These are phyloP conservation scores for Diaporthe helianthi DNA, from an alignment of 2,329 filamentous ascomycete genomes.

Conservation along the genomic window DNA sequence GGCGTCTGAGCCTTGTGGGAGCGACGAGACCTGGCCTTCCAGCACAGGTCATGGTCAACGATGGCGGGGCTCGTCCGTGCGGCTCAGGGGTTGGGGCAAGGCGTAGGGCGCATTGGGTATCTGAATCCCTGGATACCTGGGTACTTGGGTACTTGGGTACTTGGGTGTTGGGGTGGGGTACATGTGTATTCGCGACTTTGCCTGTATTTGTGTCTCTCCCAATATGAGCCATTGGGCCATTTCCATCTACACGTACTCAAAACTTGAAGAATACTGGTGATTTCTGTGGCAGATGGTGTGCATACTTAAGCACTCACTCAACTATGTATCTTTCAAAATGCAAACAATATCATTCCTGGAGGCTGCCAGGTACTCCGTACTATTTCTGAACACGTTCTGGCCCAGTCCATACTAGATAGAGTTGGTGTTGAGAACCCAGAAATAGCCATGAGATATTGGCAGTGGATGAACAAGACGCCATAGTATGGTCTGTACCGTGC, in stretches of 20 bases:
- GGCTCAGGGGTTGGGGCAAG: conserved; percentile 3
- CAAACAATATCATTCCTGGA: neutral
- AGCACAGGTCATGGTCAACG: conserved; percentile 9
- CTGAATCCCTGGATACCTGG: too few species aligned
- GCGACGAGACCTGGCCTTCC: conserved; percentile 10
- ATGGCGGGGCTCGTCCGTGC: conserved; percentile 18
- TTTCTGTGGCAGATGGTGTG: too few species aligned
- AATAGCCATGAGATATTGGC: too few species aligned
- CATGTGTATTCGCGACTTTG: neutral
- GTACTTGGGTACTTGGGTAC: too few species aligned
- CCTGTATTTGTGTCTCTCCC: neutral
- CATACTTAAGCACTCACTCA: too few species aligned
- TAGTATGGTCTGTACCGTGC: neutral
- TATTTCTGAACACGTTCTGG: conserved; percentile 7
- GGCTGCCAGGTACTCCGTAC: neutral
- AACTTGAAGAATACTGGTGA: too few species aligned
- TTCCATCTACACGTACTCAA: too few species aligned
- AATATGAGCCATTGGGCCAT: neutral
- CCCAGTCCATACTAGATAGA: neutral
- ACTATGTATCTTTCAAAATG: too few species aligned
- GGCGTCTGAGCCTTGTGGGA: conserved; percentile 16
- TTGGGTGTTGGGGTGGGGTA: neutral
- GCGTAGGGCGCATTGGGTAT: conserved; percentile 18
- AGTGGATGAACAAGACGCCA: too few species aligned
- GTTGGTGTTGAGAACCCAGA: neutral